Evolutionary conservation across 164 flowering plant species (phyloP), one percentile per base, ranked within the genome.

Genomic region (Protea cynaroides): DNA sequence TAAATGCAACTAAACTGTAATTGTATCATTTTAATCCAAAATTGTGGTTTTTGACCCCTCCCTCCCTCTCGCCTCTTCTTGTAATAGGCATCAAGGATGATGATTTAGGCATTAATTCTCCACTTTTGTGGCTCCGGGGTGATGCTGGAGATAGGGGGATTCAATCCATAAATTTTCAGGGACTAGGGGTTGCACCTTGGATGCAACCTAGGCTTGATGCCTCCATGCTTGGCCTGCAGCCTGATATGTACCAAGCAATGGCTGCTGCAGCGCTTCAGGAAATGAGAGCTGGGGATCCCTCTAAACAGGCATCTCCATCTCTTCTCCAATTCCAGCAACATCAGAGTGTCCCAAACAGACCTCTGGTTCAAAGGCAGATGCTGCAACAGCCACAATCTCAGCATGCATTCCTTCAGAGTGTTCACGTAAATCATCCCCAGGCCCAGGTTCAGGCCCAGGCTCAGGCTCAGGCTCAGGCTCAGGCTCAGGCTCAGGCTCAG

Each of bases 241-340:
- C 84, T 50, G 96, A 94, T 63, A 71, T 85, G 73, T 90, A 84
- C 66, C 96, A 92, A 74, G 85, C 89, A 52, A 85, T 90, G 91
- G 90, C 93, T 70, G 84, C 91, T 52, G 87, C 98, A 46, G 91
- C 92, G 17, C 80, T 92, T 63, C 93, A 88, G 65, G 95, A 90
- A 49, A 84, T 87, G 86, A 82, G 96, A 65, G 74, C 64, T 22
- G 69, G 73, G 3, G 96, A 87, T 76, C 72, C 86, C 63, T 65
- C 86, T 25, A 89, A 85, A 65, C 84, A 74, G 59, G 62, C 74
- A 19, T 56, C 79, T 53, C 58, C 93, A 46, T 72, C 92, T 50
- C 63, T 80, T 62, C 62, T 86, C 60, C 98, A 87, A 66, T 83
- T 83, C 72, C 98, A 86, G 69, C 92, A 82, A 66, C 65, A 82